Conservation (phyloP, 805 yeast species). For the Cyberlindnera maclurae region DNA sequence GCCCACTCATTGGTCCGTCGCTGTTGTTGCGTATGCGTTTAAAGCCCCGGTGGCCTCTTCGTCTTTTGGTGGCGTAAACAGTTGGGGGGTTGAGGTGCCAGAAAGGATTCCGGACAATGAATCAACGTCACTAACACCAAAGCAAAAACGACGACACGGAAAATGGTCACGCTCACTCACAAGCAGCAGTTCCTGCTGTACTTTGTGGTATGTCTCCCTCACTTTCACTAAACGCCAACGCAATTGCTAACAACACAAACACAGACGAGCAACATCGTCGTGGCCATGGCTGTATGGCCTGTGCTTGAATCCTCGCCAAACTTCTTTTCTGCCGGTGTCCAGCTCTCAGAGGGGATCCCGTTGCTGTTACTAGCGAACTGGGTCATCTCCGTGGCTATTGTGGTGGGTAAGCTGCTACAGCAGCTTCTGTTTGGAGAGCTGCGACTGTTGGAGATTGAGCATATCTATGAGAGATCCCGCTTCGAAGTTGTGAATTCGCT, state of each 20-base stretch:
- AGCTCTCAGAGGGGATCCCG: conserved; percentile 43
- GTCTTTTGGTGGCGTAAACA: too few relatives aligned
- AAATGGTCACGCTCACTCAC: not conserved
- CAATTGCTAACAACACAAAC: conserved; percentile 2
- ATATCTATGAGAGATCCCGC: conserved; percentile 59
- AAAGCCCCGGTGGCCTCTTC: not conserved
- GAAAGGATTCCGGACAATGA: too few relatives aligned
- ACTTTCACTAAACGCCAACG: not conserved
- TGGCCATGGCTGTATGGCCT: conserved; percentile 28
- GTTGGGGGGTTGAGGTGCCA: too few relatives aligned
- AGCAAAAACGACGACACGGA: too few relatives aligned
- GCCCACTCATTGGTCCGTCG: conserved; percentile 51
- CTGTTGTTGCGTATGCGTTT: not conserved
- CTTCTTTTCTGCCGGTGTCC: conserved; percentile 35
- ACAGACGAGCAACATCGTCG: conserved; percentile 30
- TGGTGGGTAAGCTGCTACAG: conserved; percentile 44
- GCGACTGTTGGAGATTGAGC: conserved; percentile 69
- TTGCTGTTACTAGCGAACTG: conserved; percentile 37
- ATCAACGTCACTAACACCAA: too few relatives aligned
- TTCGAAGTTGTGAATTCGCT: conserved; percentile 57
- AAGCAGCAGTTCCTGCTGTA: conserved; percentile 2
- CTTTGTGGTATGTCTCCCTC: conserved; percentile 8
- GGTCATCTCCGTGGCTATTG: conserved; percentile 30
- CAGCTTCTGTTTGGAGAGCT: conserved; percentile 63
- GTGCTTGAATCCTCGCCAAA: conserved; percentile 40